Conservation (phyloP, 441 rosid genomes). For the Euphorbia celastroides region DNA sequence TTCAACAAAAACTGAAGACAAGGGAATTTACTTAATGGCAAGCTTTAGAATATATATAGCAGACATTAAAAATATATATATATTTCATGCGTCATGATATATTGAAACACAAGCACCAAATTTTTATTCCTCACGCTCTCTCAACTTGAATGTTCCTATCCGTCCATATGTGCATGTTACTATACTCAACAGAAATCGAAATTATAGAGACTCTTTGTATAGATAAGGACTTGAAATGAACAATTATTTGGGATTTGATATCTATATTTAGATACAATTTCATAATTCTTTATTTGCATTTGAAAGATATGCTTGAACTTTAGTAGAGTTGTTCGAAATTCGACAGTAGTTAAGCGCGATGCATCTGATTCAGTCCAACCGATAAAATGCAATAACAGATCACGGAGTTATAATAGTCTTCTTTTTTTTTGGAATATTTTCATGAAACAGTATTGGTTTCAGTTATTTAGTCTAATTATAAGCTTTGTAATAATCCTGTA, state of each 20-base stretch:
- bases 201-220: background rate
- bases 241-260: background rate
- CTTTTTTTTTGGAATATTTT: background rate
- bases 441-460: background rate
- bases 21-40: constrained; percentile 15
- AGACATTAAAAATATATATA: no score
- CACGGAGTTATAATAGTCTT: background rate
- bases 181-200: background rate
- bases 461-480: background rate
- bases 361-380: background rate
- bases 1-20: constrained; percentile 83
- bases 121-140: background rate
- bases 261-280: background rate
- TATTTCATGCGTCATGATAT: no score
- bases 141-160: background rate
- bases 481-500: no score
- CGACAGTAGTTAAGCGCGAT: background rate
- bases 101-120: background rate
- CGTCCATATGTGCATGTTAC: background rate
- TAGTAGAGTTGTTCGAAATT: background rate
- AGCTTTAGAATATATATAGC: constrained; percentile 12
- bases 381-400: background rate
- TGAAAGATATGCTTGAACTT: background rate
- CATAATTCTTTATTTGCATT: background rate
- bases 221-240: background rate